These are phyloP conservation scores for Plasmodium knowlesi DNA, from an alignment of 169 alveolate genomes.

Conservation along the genomic window DNA sequence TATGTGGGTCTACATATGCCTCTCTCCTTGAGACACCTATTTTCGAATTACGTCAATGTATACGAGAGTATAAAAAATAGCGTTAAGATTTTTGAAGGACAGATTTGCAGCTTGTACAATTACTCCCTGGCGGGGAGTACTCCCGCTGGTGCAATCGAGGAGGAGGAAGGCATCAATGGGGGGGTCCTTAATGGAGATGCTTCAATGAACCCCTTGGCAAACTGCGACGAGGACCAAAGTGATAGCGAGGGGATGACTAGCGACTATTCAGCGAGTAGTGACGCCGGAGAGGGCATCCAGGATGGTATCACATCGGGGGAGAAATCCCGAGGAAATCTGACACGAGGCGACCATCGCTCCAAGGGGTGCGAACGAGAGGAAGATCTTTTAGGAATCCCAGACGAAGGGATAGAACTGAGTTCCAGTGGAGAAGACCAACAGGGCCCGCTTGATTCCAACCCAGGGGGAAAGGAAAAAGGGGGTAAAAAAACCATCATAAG, in stretches of 20 bases:
- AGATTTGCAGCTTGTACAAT: conserved; percentile 5
- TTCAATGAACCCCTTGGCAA: neutral
- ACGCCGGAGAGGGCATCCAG: neutral
- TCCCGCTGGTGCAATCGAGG: neutral
- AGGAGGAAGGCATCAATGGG: neutral
- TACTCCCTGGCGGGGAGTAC: neutral
- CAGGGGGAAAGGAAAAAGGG: neutral
- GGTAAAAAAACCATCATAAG: neutral
- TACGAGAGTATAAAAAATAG: conserved; percentile 1
- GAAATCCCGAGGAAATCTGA: too few relatives aligned
- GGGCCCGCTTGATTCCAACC: neutral
- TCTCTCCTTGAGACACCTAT: conserved; percentile 7
- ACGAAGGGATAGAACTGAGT: neutral
- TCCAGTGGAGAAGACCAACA: neutral
- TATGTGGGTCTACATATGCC: conserved; percentile 50
- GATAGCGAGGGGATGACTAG: neutral
- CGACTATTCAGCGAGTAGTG: neutral
- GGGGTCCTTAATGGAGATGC: neutral
- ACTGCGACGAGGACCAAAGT: neutral
- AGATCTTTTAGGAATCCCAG: neutral
- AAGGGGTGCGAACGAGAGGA: too few relatives aligned
- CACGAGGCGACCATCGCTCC: too few relatives aligned
- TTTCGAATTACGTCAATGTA: conserved; percentile 4
- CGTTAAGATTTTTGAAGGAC: neutral
- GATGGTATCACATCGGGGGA: too few relatives aligned